These are phyloP conservation scores for Senecio squalidus DNA, from an alignment of 140 eudicot species.

Conservation along the genomic window DNA sequence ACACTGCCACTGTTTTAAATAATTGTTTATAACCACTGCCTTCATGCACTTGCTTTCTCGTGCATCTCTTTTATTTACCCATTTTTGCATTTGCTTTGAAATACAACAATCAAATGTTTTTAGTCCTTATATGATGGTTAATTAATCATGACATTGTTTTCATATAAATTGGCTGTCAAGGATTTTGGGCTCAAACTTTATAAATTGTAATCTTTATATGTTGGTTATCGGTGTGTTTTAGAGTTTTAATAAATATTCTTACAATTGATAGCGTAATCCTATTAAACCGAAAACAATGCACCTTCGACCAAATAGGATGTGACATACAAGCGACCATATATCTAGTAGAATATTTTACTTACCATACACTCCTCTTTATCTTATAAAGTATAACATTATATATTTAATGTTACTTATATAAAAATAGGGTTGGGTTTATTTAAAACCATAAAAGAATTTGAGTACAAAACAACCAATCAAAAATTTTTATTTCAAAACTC, in stretches of 20 bases:
- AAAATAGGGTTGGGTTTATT: too few species aligned
- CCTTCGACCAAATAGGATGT: constrained; percentile 30
- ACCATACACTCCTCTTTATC: background rate
- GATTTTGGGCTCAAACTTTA: background rate
- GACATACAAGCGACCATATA: constrained; percentile 24
- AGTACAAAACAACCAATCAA: too few species aligned
- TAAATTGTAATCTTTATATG: background rate
- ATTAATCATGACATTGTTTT: too few species aligned
- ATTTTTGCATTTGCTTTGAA: background rate
- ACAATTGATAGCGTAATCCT: constrained; percentile 1
- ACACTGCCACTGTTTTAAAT: constrained; percentile 18
- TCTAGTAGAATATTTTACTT: constrained; percentile 6
- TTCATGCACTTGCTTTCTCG: constrained; percentile 23
- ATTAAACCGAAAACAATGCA: background rate
- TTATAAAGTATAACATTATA: too few species aligned
- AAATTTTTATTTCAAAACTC: too few species aligned
- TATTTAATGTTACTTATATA: too few species aligned
- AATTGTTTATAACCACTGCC: constrained; percentile 10
- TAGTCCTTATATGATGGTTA: too few species aligned
- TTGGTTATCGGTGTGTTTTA: background rate
- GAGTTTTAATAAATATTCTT: background rate
- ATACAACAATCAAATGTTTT: background rate
- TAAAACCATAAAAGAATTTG: too few species aligned
- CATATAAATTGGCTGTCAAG: background rate
- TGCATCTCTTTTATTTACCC: constrained; percentile 8